Evolutionary conservation across 768 basidiomycete species (phyloP).

Genomic region (Epithele typhae): DNA sequence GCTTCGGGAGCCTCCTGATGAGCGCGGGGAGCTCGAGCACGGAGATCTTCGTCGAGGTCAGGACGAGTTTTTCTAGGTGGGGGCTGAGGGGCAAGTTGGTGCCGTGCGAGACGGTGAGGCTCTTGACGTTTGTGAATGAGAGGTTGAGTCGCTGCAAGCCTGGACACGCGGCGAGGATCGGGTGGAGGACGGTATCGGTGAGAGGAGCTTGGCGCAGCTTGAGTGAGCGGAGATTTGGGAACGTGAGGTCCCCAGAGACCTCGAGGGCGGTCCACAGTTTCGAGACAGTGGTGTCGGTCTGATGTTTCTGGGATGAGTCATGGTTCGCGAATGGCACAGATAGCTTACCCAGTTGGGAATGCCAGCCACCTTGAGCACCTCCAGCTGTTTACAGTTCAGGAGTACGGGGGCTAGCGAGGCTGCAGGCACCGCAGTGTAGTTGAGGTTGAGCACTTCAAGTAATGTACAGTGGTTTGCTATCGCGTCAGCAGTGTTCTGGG

Average conservation of each 20-base stretch:
- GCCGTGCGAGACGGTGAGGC: conserved; percentile 25
- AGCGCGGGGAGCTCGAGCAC: conserved; percentile 37
- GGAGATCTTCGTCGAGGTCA: conserved; percentile 51
- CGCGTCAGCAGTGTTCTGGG: conserved; percentile 42
- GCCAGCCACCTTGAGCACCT: conserved; percentile 60
- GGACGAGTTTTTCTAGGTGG: conserved; percentile 55
- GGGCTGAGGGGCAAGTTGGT: conserved; percentile 7
- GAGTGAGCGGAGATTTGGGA: conserved; percentile 44
- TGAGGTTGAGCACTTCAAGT: conserved; percentile 51
- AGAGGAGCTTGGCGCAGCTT: conserved; percentile 55
- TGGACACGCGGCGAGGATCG: conserved; percentile 43
- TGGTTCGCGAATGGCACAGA: background rate
- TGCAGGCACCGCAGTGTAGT: conserved; percentile 54
- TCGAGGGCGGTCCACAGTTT: conserved; percentile 35
- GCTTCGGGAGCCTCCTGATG: conserved; percentile 33
- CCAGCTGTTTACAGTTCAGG: conserved; percentile 34
- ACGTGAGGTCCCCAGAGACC: conserved; percentile 18
- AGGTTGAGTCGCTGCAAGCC: conserved; percentile 52
- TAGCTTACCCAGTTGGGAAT: conserved; percentile 54
- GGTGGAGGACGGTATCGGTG: conserved; percentile 43
- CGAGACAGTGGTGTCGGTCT: conserved; percentile 56
- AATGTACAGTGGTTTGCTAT: conserved; percentile 37
- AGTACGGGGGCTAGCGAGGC: conserved; percentile 42
- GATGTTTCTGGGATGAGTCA: background rate
- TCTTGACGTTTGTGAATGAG: conserved; percentile 57